A percentile compares a stretch with the other conserved stretches of the same genome.
These are phyloP conservation scores for Houttuynia cordata DNA, from an alignment of 164 flowering plant genomes.

Conservation along the genomic window DNA sequence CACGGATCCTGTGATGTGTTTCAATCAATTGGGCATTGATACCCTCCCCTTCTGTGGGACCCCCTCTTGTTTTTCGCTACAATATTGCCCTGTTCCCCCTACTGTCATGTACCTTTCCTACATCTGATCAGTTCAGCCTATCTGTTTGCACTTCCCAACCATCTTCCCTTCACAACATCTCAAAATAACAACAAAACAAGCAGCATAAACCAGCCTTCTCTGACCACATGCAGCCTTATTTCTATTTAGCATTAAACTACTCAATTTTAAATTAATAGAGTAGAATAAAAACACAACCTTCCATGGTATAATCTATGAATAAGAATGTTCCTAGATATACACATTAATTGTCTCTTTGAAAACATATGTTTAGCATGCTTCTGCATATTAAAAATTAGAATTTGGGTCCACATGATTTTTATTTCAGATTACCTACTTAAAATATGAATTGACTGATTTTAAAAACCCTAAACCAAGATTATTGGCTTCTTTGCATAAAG, in stretches of 20 bases:
- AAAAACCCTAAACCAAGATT: no score
- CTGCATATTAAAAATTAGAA: neutral
- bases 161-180: no score
- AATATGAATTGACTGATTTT: no score
- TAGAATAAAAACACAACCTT: no score
- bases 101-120: neutral
- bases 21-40: slow-evolving; percentile 8
- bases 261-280: neutral
- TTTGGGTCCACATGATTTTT: no score
- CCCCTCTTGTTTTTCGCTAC: neutral
- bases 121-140: neutral
- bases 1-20: slow-evolving; percentile 10
- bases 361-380: neutral
- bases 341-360: no score
- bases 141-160: no score
- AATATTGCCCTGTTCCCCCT: neutral
- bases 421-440: neutral
- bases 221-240: neutral
- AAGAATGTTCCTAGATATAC: neutral
- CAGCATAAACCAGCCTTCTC: no score
- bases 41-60: neutral
- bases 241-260: neutral
- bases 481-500: neutral
- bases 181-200: no score
- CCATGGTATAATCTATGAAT: no score